Base-by-base conservation (phyloP, 495 filamentous ascomycete genomes). In the Xylaria intraflava region DNA sequence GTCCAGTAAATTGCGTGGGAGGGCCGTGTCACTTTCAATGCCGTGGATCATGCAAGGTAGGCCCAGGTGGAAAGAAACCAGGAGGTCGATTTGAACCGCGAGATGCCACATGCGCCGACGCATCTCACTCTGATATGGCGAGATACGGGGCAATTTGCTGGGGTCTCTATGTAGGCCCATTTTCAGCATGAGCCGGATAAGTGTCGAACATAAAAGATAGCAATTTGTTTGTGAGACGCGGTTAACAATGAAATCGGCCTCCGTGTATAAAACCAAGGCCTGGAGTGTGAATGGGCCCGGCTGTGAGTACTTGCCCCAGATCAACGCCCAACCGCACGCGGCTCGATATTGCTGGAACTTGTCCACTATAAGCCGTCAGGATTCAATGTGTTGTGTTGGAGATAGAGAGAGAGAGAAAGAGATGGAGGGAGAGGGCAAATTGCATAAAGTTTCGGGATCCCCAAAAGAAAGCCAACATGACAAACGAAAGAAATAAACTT, bases 91-190 rank as follows among this genome's bases (percentile, higher is more conserved):
- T 51, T 78, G 73, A 10, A 69, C 35, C 1, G 80, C 70, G 3
- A 73, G 57, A 52, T 74, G 64, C 81, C 81, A 83, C 30, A 78
- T 56, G 14, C 81, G 70, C 12, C 79, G 68, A 16, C 81, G 68
- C 65, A 82, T 79, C 60, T 84, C 80, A 5, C 72, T 78, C 23
- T 77, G 65, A 44, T 78, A 80, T 0, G 73, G 65, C 0, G 78
- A 75, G 36, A 87, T 80, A 20, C 68, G 65, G 26, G 70, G 61
- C n/a, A 71, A 57, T 41, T 69, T 65, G 48, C 65, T 69, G 7
- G 75, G 67, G 47, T 84, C 81, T 17, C 80, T 73, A 49, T 84
- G 81, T 20, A 78, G 70, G 12, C 79, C 81, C 73, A 80, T 76
- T 42, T 73, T 72, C 39, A 83, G 42, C 50, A 81, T 77, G 1